Conservation (phyloP, 208 protist genomes). For the Histomonas meleagridis region DNA sequence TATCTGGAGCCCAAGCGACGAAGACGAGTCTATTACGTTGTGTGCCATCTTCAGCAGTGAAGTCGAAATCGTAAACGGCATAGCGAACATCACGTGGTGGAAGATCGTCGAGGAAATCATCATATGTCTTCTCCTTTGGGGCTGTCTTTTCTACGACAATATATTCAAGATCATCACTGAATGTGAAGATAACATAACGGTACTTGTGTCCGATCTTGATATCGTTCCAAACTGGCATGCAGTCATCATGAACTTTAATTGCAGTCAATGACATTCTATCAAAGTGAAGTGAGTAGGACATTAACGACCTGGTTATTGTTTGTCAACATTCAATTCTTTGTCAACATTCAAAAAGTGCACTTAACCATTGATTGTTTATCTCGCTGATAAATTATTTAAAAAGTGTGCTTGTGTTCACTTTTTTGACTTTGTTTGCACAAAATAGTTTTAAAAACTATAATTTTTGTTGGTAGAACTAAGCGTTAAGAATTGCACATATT, state of each 20-base stretch:
- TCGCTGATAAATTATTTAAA: no score
- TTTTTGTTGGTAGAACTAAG: no score
- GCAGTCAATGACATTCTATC: background rate
- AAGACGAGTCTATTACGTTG: constrained; percentile 21
- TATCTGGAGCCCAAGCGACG: constrained; percentile 24
- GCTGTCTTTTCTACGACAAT: background rate
- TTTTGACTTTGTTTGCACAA: no score
- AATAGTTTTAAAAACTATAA: no score
- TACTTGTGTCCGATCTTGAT: constrained; percentile 32
- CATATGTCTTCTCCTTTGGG: background rate
- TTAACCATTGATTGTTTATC: no score
- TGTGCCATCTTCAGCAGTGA: background rate
- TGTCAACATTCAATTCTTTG: no score
- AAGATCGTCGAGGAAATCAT: constrained; percentile 34
- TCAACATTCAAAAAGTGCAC: no score
- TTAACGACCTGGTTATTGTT: no score
- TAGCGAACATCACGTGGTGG: constrained; percentile 35
- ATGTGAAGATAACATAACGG: constrained; percentile 26
- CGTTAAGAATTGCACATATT: no score
- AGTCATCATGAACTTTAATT: background rate
- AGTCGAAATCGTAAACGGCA: constrained; percentile 27
- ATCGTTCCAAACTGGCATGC: constrained; percentile 18
- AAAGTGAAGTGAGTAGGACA: constrained; percentile 37
- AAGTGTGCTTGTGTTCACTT: no score
- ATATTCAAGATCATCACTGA: background rate